Evolutionary conservation across 179 eudicot genomes (phyloP), one percentile per base, ranked within the genome.

Genomic region (Pouteria campechiana): DNA sequence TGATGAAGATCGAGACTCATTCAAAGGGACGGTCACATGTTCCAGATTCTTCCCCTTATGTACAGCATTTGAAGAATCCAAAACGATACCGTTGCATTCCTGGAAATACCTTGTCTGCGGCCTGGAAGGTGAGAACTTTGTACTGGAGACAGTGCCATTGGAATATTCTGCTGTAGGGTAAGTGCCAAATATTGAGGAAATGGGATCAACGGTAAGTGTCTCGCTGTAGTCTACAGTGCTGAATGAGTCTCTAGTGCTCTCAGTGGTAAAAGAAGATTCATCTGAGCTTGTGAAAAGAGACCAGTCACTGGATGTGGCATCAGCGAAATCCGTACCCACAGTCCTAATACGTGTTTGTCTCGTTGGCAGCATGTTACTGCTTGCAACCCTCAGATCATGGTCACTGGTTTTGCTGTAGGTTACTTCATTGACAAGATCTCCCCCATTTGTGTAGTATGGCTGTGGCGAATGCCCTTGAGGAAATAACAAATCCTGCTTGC

Each of bases 201-300:
- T 51, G 2, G 92, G 80, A 32, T 84, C 83, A 6, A 51, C 18
- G 17, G 57, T 70, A 65, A 57, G 32, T 12, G 57, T 55, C 18
- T 85, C 95, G 18, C 76, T 49, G 34, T 75, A 63, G 41, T 82
- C 93, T 11, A 56, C 54, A 0, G 75, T 70, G 32, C 92, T 78
- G 71, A 77, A 78, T n/a, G 97, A 88, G 59, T 87, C 96, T 36
- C 96, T 39, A 6, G 95, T 82, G 44, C 97, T 88, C 67, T 88
- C 97, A n/a, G 88, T 84, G 30, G 95, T 84, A 66, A 84, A 80
- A 10, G 95, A 83, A 17, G 96, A 81, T 6, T 88, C 97, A 29
- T 88, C 97, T 0, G 95, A 88, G 81, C 95, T 88, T 7, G 97
- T 88, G 57, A 84, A 88, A n/a, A 80, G 66, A 36, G 97, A 88